Conservation (phyloP, 805 yeast genomes). For the Wickerhamomyces canadensis region DNA sequence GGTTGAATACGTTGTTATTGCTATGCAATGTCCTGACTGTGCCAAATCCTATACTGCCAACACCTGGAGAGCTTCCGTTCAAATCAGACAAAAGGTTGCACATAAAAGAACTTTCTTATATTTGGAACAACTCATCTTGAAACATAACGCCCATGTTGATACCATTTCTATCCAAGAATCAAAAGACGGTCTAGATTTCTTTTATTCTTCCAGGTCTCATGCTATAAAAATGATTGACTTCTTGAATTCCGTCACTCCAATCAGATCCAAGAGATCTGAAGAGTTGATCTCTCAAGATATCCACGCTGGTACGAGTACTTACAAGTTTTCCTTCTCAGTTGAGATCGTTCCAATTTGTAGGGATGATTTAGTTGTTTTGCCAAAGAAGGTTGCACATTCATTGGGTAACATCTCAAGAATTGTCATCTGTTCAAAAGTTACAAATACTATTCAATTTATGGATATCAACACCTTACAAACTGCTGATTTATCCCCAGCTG, state of each 20-base stretch:
- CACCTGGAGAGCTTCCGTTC: constrained; percentile 98
- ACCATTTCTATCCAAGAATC: constrained; percentile 91
- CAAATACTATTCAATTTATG: constrained; percentile 79
- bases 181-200: constrained; percentile 93
- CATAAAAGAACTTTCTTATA: constrained; percentile 96
- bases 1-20: constrained; percentile 87
- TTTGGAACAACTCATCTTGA: constrained; percentile 90
- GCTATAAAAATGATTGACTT: constrained; percentile 94
- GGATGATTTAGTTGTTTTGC: constrained; percentile 91
- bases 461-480: constrained; percentile 79
- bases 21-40: constrained; percentile 98
- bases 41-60: constrained; percentile 94
- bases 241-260: constrained; percentile 77
- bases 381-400: constrained; percentile 77
- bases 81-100: constrained; percentile 93
- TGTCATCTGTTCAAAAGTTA: constrained; percentile 77
- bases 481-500: constrained; percentile 64
- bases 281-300: constrained; percentile 90
- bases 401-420: constrained; percentile 79
- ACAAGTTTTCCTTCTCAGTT: constrained; percentile 87
- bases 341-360: constrained; percentile 96
- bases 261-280: constrained; percentile 76
- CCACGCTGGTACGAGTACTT: constrained; percentile 81
- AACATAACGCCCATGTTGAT: constrained; percentile 88
- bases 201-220: constrained; percentile 80